Evolutionary conservation across 345 rosid species (phyloP), one percentile per base, ranked within the genome.

Genomic region (Murraya paniculata): DNA sequence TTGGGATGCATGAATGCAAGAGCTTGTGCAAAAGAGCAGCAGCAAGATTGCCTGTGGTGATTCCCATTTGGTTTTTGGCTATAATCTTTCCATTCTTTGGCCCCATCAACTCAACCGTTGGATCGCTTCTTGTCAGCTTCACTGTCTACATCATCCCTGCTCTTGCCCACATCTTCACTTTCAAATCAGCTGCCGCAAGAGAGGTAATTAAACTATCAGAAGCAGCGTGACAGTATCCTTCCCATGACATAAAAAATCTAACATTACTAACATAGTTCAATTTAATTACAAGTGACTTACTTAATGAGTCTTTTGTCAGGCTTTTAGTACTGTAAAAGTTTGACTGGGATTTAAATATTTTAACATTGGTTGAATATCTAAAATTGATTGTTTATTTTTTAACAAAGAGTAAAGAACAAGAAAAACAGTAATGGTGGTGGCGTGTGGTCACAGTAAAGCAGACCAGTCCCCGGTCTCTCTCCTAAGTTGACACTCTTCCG

Each of bases 81-180:
- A 94, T 96, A 72, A 64, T 96, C 82, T 96, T 96, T 87, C 99
- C 99, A 0, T 96, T 96, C 81, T 96, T 96, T 41, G 99, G 99
- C 27, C 99, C 99, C 48, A 96, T 96, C 38, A 96, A 96, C 81
- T 96, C 99, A 9, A 88, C 99, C 72, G 98, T 96, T 21, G 99
- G 99, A 35, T 91, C 99, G 1, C 97, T 96, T 64, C 98, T 96
- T 1, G 99, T 96, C 33, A 94, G 98, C 91, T 96, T 96, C 92
- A 96, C 99, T 2, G 99, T 96, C 83, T 96, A 96, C 86, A 94
- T 96, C 81, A 96, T 96, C 81, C 99, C 99, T 50, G 95, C 99
- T 28, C 83, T 96, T 11, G 99, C 99, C 59, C 88, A 96, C 82
- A 86, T 88, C 73, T 94, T 91, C 92, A 96, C 99, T 66, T 96